Percentiles rank a stretch among this genome's conserved stretches.
phyloP scores from a whole-genome alignment of 192 early-diverging fungal species.

The Ambispora gerdemannii region DNA sequence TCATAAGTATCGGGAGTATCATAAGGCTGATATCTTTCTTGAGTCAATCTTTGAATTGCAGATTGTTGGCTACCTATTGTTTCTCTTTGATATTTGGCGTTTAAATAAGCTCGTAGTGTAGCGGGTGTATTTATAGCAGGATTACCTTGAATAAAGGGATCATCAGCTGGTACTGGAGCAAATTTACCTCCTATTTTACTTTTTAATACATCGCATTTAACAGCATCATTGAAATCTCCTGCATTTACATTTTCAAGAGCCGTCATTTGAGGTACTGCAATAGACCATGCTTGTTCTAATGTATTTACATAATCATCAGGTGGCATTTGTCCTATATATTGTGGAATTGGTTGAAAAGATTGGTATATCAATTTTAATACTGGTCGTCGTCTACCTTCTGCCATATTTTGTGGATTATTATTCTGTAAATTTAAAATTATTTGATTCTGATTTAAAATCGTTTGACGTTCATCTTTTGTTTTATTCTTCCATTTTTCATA shows the following conservation, averaged over 20 bases:
- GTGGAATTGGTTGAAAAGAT: background rate
- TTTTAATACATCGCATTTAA: slow-evolving; percentile 18
- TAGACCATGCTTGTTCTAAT: background rate
- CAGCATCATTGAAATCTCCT: slow-evolving; percentile 18
- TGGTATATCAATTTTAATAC: background rate
- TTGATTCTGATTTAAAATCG: background rate
- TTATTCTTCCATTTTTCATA: too few species aligned
- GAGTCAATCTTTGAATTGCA: slow-evolving; percentile 11
- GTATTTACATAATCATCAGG: slow-evolving; percentile 6
- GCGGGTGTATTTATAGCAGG: slow-evolving; percentile 21
- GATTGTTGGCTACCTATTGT: slow-evolving; percentile 9
- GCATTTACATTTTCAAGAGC: slow-evolving; percentile 14
- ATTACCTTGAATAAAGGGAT: background rate
- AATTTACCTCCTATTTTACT: background rate
- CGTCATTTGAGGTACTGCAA: background rate
- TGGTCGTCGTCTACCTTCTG: slow-evolving; percentile 12
- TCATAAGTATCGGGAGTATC: slow-evolving; percentile 7
- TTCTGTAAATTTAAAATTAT: slow-evolving; percentile 2
- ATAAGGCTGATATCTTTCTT: slow-evolving; percentile 4
- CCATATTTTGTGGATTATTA: slow-evolving; percentile 8
- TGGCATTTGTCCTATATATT: slow-evolving; percentile 3
- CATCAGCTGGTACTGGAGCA: slow-evolving; percentile 11
- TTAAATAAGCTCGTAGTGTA: background rate
- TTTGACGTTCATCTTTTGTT: too few species aligned
- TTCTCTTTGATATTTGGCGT: slow-evolving; percentile 16